Evolutionary conservation across 345 rosid species (phyloP), one percentile per base, ranked within the genome.

Genomic region (Brassica incana): DNA sequence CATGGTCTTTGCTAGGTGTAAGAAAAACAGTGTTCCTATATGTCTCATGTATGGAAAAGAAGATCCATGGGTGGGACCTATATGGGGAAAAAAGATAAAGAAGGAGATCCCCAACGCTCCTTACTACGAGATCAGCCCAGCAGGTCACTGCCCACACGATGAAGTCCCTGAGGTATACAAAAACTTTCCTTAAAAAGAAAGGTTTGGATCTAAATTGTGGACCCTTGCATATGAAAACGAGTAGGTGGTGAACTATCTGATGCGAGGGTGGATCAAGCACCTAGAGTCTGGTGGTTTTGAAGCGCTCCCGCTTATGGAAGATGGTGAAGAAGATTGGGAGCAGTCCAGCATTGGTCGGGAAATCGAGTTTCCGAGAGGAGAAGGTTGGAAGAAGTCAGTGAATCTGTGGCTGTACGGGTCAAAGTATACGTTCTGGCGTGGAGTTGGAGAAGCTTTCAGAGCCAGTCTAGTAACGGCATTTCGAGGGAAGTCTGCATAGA

Each of bases 71-170:
- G 98, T 92, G 82, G 89, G 77, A 84, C 99, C 99, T 11, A n/a
- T 92, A 6, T 92, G 96, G 98, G 98, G 93, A 36, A 88, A 78
- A 77, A 84, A 80, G 84, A 92, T 92, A 74, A 95, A 95, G 84
- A 83, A 62, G 50, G 92, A 88, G 81, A 71, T 91, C 4, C 93
- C 97, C 5, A 90, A 89, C 66, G 89, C 96, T 73, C 91, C 93
- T 15, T 92, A 90, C 83, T 95, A 95, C 15, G 93, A 92, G 81
- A 90, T 95, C 85, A 95, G 96, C 82, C 98, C 99, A 8, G 99
- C 99, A 1, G 99, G 99, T 73, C 99, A 95, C 83, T 95, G 99
- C 86, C 99, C 99, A 72, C 99, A 95, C 52, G 98, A 95, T 71
- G 99, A 95, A 90, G 96, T 95, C 79, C 97, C 99, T 8, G 99